A percentile compares a stretch with the other conserved stretches of the same genome.
phyloP scores from a whole-genome alignment of 2,329 filamentous ascomycete species.

The Coleophoma eucalyptorum region DNA sequence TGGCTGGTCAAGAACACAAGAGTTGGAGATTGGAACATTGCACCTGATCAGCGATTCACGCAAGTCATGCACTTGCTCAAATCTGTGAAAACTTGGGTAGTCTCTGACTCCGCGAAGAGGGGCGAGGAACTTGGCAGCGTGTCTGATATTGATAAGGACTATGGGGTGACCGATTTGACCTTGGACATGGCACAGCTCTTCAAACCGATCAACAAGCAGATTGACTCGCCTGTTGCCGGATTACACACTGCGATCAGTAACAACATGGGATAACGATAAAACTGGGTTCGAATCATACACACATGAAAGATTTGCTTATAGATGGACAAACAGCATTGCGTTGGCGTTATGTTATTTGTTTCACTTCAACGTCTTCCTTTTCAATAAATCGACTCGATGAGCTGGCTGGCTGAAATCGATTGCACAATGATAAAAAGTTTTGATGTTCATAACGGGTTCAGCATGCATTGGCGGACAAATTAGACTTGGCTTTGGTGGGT shows the following conservation, averaged over 20 bases:
- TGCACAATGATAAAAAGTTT: background rate
- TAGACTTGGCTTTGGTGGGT: too few relatives aligned
- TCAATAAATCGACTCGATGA: background rate
- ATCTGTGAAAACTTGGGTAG: constrained; percentile 55
- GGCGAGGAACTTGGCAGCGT: constrained; percentile 67
- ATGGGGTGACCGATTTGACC: constrained; percentile 59
- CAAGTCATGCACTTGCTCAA: constrained; percentile 59
- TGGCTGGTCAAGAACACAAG: constrained; percentile 56
- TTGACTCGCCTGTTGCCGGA: constrained; percentile 28
- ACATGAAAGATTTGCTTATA: background rate
- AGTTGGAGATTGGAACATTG: constrained; percentile 47
- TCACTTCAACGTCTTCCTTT: background rate
- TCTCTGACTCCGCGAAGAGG: constrained; percentile 58
- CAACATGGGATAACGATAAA: background rate
- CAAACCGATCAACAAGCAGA: constrained; percentile 48
- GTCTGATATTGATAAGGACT: constrained; percentile 64
- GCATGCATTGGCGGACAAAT: too few relatives aligned
- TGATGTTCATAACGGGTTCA: too few relatives aligned
- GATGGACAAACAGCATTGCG: background rate
- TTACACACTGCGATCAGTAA: background rate
- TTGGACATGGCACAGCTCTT: constrained; percentile 71
- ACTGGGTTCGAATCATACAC: background rate
- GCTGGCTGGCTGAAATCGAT: background rate
- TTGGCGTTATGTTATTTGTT: background rate
- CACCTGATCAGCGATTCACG: constrained; percentile 55